Evolutionary conservation across 2,329 filamentous ascomycete species (phyloP), one percentile per base, ranked within the genome.

Genomic region (Fusarium torreyae): DNA sequence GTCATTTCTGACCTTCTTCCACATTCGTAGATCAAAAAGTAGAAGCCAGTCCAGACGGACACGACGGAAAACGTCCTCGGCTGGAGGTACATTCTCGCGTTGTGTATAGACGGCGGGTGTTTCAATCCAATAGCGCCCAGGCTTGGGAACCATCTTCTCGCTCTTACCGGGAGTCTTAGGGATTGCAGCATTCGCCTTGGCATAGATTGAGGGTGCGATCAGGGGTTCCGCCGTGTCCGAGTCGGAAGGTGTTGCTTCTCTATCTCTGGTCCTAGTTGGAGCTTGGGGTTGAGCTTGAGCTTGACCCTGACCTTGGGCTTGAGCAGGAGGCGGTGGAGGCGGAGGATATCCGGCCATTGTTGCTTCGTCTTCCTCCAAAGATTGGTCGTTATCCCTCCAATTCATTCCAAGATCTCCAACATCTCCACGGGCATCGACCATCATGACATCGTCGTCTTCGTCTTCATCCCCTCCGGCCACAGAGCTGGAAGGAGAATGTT

Each of bases 41-140:
- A 99, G 93, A 76, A 99, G 87, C 88, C 94, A 97, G 79, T 99
- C 96, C 7, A 99, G 85, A 33, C 96, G 91, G 14, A 98, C 92
- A 33, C 94, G 91, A 76, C 95, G 90, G 82, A 94, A 94, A 7
- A 99, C 85, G 75, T 99, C 92, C 78, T 99, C 96, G 55, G 94
- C 92, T 17, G 88, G 85, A 48, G 91, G 91, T 8, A 91, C 82
- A 55, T 86, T 87, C 33, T 88, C 85, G 42, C 86, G 85, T 58
- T 88, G 86, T 44, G 85, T 87, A 77, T 92, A 95, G 33, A 87
- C 87, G 18, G 87, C 83, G 8, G 95, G 94, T 36, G 91, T 94
- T 73, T 94, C 91, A 36, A 96, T 85, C 95, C 95, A 98, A 80
- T 98, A 95, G 54, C 88, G 86, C 14, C 93, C 90, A 13, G 93